Base-by-base conservation (phyloP, 371 early-diverging fungal genomes). In the Dentiscutata heterogama region DNA sequence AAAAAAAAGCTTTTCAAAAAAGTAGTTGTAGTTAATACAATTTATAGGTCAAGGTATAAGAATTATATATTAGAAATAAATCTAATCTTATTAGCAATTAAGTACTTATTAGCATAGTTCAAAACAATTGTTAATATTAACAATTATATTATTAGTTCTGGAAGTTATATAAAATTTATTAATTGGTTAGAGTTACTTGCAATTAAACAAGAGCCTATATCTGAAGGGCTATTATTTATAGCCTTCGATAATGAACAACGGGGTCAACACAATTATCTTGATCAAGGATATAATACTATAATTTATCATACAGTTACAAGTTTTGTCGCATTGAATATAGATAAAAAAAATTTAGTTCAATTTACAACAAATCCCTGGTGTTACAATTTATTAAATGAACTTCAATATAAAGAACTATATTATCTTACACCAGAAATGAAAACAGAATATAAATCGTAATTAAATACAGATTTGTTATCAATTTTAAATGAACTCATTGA, bases 221-320 rank as follows among this genome's bases (percentile, higher is more conserved):
- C 74, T 20, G n/a, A 51, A 14, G 14, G 51, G 51, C 51, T 51
- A 8, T 68, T 68, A 68, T 68, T 68, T 74, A 20, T 74, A 53
- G 74, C 56, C 13, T 74, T 74, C 25, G 56, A 74, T 25, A 74
- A 74, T 74, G 54, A 74, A 74, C 74, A 74, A 56, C 18, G 25
- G 25, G 74, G 46, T 18, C 74, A 74, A 74, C 22, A 74, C 5
- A 74, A 74, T 53, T 74, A 74, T 35, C 46, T 74, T 50, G 74
- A 74, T 68, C 20, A 20, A 31, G 39, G 25, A 18, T 51, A 22
- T 46, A 74, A 74, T 74, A 74, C 74, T 20, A 14, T 74, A 27
- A 74, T 74, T 20, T 74, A 50, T 35, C n/a, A 74, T 74, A 74
- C n/a, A n/a, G 54, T 74, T 74, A 74, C 74, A 74, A 74, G 74